These are phyloP conservation scores for Ophiostoma tasmaniense DNA, from an alignment of 2,329 filamentous ascomycete genomes.

Conservation along the genomic window DNA sequence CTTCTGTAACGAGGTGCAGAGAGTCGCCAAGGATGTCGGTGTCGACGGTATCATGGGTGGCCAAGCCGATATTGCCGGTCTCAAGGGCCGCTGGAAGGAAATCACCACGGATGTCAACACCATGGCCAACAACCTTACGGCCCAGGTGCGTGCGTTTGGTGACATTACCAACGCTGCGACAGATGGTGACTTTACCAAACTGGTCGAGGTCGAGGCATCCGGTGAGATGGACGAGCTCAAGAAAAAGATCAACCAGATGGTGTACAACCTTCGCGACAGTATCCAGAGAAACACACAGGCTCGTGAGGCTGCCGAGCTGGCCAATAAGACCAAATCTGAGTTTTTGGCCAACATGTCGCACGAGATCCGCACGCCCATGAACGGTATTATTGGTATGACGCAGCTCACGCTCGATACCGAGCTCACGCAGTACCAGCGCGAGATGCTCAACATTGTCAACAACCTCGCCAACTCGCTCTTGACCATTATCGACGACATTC, in stretches of 20 bases:
- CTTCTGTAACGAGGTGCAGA: slow-evolving; percentile 92
- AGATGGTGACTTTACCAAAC: slow-evolving; percentile 92
- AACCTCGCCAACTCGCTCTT: slow-evolving; percentile 90
- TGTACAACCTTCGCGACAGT: slow-evolving; percentile 87
- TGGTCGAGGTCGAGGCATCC: slow-evolving; percentile 93
- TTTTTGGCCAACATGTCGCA: slow-evolving; percentile 99
- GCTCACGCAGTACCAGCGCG: slow-evolving; percentile 86
- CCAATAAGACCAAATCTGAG: slow-evolving; percentile 96
- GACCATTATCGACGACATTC: slow-evolving; percentile 86
- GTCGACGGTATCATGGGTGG: slow-evolving; percentile 98
- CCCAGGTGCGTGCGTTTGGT: slow-evolving; percentile 94
- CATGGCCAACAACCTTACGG: slow-evolving; percentile 72
- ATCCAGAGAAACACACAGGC: slow-evolving; percentile 95
- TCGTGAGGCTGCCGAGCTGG: slow-evolving; percentile 83
- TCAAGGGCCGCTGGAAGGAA: slow-evolving; percentile 94
- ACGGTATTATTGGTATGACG: slow-evolving; percentile 97
- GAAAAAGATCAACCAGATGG: slow-evolving; percentile 99
- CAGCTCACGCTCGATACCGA: slow-evolving; percentile 92
- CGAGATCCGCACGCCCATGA: slow-evolving; percentile 95
- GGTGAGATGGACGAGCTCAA: slow-evolving; percentile 99
- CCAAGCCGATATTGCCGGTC: slow-evolving; percentile 86
- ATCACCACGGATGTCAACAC: slow-evolving; percentile 96
- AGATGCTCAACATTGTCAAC: slow-evolving; percentile 98
- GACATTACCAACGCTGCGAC: slow-evolving; percentile 98
- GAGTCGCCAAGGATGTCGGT: slow-evolving; percentile 91